Evolutionary conservation across 1,284 basidiomycete genomes (phyloP), one percentile per base, ranked within the genome.

Genomic region (Fomitopsis palustris): DNA sequence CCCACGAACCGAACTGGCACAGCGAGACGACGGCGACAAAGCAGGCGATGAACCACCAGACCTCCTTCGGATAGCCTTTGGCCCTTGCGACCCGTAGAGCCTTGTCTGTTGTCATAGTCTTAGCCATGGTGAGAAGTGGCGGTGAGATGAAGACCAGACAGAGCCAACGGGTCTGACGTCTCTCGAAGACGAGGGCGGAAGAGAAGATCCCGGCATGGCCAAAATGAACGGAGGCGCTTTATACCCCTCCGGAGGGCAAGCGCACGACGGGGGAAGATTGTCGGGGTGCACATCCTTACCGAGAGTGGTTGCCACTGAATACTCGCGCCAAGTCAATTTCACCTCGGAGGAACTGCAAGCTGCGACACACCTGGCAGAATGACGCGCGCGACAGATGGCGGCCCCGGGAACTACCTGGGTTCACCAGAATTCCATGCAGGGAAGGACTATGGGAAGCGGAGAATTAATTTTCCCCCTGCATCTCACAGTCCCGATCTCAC

Each of bases 1-100:
- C 63, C 58, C 71, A 63, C 21, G 69, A 72, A 12, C 67, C 19
- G 43, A 72, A 58, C 45, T 81, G 77, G 59, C 64, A 74, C 21
- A 78, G n/a, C 1, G 77, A 72, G 53, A 83, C 63, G 12, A 78
- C 55, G 31, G 66, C 70, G 9, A 85, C 71, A 68, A 83, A 77
- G 60, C 66, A 61, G 2, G 75, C 72, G 4, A 84, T 56, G 58
- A 77, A 70, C 61, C 77, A 78, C 77, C 82, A 81, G 2, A 77
- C 69, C 62, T 76, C 67, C 35, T 75, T 71, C 16, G 82, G 76
- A 57, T 79, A 81, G 7, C 52, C 55, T 35, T 54, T 43, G 45
- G 56, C 59, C 42, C 64, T 55, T 4, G 21, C 42, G 14, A 56
- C 58, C 19, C 64, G 62, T n/a, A 68, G 53, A 4, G 57, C 45